Base-by-base conservation (phyloP, 208 protist species). In the Perkinsela sp. region DNA sequence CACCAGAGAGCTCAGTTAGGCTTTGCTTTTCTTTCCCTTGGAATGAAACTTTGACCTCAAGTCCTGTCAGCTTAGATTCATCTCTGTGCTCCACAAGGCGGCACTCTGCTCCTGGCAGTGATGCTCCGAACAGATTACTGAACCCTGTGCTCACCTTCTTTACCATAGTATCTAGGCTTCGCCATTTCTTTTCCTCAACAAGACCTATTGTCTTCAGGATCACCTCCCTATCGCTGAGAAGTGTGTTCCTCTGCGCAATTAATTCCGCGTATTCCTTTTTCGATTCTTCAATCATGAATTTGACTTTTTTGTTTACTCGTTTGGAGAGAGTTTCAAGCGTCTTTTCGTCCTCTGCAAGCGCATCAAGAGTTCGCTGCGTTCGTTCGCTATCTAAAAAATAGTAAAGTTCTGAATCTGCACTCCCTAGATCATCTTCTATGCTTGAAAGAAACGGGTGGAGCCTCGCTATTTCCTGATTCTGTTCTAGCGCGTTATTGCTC, bases 1-100 rank as follows among this genome's bases (percentile, higher is more conserved):
- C 98, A 29, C 98, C 98, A 74, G 87, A 96, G 0, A 99, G 84
- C 78, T 99, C 96, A 0, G 90, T 89, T 1, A 99, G 82, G 13
- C 79, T 89, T 68, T 98, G 85, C 76, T 99, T 98, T 86, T 95
- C 94, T 71, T 93, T 87, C 1, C 80, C 84, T 70, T 95, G 95
- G 81, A 99, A 97, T 32, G 87, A 85, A 0, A 99, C 95, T 28
- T 78, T 76, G 1, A 98, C 85, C 48, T 92, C 83, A 0, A 98
- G 75, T 6, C 95, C 95, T 67, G 81, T 81, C 13, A 97, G 75
- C 68, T 87, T 81, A 0, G 77, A 66, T 31, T 80, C 81, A 71
- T 92, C 76, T 1, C 80, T 75, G 70, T 95, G 91, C 72, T 93
- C 90, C 1, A 77, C 69, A 67, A 94, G 80, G 67, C 86, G 79